phyloP scores from a whole-genome alignment of 2,329 filamentous ascomycete genomes.

The Elsinoe batatas region DNA sequence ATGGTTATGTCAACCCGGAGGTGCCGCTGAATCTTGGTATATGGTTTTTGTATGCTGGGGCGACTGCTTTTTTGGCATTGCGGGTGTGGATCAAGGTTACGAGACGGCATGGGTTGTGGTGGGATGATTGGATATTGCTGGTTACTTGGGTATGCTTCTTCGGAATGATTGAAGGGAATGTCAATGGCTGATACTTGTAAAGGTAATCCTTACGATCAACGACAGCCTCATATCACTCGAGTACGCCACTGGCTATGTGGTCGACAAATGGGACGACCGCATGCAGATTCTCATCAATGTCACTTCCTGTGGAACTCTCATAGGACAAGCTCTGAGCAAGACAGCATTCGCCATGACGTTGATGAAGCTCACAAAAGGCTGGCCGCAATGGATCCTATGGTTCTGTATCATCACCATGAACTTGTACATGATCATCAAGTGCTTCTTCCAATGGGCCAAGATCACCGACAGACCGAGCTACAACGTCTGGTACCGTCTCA shows the following conservation, averaged over 20 bases:
- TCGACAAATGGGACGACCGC: constrained; percentile 40
- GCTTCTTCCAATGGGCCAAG: constrained; percentile 42
- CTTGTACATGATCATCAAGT: constrained; percentile 38
- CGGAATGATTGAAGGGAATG: neutral
- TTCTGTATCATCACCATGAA: constrained; percentile 44
- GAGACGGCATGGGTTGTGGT: constrained; percentile 32
- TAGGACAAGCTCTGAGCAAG: constrained; percentile 30
- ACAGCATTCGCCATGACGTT: constrained; percentile 33
- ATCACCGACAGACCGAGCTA: constrained; percentile 36
- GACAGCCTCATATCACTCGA: constrained; percentile 38
- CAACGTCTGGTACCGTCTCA: constrained; percentile 39
- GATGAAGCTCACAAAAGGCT: constrained; percentile 34
- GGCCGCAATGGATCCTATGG: constrained; percentile 31
- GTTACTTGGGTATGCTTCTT: constrained; percentile 27
- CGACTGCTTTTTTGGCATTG: constrained; percentile 28
- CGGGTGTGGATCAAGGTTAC: constrained; percentile 31
- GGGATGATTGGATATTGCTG: constrained; percentile 32
- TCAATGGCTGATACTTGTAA: constrained; percentile 9
- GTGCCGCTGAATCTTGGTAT: constrained; percentile 29
- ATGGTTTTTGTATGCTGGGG: constrained; percentile 31
- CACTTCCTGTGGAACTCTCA: constrained; percentile 30
- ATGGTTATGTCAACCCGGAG: constrained; percentile 27
- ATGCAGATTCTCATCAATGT: constrained; percentile 46
- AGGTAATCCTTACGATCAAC: constrained; percentile 37
- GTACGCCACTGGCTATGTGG: constrained; percentile 41